Evolutionary conservation across 2,329 filamentous ascomycete genomes (phyloP), one percentile per base, ranked within the genome.

Genomic region (Aspergillus hortae): DNA sequence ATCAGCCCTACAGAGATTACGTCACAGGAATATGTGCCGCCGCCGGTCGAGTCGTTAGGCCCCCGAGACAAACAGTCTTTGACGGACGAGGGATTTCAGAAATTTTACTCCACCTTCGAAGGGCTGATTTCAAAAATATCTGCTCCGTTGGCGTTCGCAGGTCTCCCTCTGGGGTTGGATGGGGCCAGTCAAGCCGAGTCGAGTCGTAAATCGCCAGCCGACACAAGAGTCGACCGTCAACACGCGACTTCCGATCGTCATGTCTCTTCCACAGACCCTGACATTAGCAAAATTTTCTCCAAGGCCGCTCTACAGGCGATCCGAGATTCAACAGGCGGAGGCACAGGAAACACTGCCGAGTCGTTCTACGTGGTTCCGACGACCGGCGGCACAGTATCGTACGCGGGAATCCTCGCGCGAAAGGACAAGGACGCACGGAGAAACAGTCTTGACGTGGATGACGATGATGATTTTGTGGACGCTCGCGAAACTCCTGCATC

Each of bases 291-390:
- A 54, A 83, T 95, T 27, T 95, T 95, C 68, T 96, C 91, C 38
- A 86, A 85, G 59, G 90, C 92, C 11, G 90, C 92, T 3, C 80
- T 97, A 49, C 83, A 87, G 47, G 90, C 92, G 1, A 80, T 96
- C 40, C 80, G 84, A 17, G 85, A 89, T 51, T 86, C 87, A 44
- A 71, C 74, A 27, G 84, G 83, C 0, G 79, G 53, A 4, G 52
- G 73, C n/a, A 72, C 75, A 11, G 82, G 80, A 53, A 88, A 89
- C 62, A 56, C 72, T 3, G 76, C 77, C 6, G 80, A 83, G 58
- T 94, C 89, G 7, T 99, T 99, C 74, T 97, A 96, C 68, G 88
- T 97, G 1, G 94, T 99, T 1, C 94, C 92, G 4, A 89, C 89
- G 0, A 90, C 89, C 15, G 92, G 94, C 4, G 91, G 92, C 57